Conservation (phyloP, 768 basidiomycete genomes). For the Amanita polypyramis region DNA sequence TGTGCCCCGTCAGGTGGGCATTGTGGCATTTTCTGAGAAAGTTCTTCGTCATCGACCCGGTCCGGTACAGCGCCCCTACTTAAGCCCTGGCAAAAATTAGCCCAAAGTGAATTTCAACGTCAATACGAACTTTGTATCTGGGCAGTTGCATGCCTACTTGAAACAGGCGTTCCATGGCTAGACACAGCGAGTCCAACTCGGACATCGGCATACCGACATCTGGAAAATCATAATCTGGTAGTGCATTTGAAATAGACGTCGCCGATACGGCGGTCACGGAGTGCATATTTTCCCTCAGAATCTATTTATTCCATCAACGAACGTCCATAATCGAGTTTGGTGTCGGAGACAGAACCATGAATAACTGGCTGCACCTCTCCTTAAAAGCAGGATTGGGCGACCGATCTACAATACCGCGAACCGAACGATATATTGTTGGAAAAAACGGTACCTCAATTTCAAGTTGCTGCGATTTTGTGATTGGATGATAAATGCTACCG, state of each 20-base stretch:
- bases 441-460: conserved; percentile 41
- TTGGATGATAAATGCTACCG: conserved; percentile 1
- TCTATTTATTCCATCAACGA: conserved; percentile 13
- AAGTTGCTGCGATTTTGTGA: conserved; percentile 35
- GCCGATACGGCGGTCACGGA: conserved; percentile 15
- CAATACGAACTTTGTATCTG: conserved; percentile 33
- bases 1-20: conserved; percentile 1
- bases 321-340: background rate
- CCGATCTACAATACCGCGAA: conserved; percentile 39
- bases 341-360: conserved; percentile 32
- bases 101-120: no score
- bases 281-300: conserved; percentile 19
- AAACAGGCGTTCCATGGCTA: conserved; percentile 35
- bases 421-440: conserved; percentile 35
- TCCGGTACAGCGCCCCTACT: background rate
- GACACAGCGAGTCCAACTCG: conserved; percentile 26
- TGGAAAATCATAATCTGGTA: conserved; percentile 13
- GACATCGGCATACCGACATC: conserved; percentile 12
- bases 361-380: conserved; percentile 27
- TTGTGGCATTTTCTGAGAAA: conserved; percentile 5
- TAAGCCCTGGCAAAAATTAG: background rate
- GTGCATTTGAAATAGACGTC: conserved; percentile 18
- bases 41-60: conserved; percentile 9
- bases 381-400: conserved; percentile 40
- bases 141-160: conserved; percentile 29